Base-by-base conservation (phyloP, 2,329 filamentous ascomycete species). In the Cladosporium sp. region DNA sequence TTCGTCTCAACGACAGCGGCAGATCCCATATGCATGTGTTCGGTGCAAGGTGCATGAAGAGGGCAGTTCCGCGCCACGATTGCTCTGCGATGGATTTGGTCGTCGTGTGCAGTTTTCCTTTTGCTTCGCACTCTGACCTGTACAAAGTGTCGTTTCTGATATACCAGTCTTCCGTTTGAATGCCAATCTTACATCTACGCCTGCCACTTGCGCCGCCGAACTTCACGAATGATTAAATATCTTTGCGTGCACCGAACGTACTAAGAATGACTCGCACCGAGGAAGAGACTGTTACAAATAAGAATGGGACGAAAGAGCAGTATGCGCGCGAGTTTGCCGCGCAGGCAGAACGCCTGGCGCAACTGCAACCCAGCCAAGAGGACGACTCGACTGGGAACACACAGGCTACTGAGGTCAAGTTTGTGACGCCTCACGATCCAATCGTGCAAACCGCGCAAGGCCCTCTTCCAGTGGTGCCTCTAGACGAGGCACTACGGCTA, bases 361-460 rank as follows among this genome's bases (percentile, higher is more conserved):
- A 75, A 40, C 74, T 76, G 60, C 70, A 69, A 6, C 68, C 71
- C 5, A 58, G 62, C 7, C 74, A 79, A 60, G 76, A 80, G 57
- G 65, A 73, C 51, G 71, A 75, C 12, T 60, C 66, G 4, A 76
- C 72, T 5, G 76, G 75, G 52, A 77, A 78, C 4, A 79, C 84
- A 14, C 76, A 78, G 60, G 86, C 87, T 1, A 75, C 86, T 51
- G 79, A 87, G 67, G 87, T 88, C 30, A 80, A 73, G 54, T 82
- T 81, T 66, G 69, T 82, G 55, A 92, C 89, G 0, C 82, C 87
- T 0, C 84, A 87, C 51, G 88, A 92, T 70, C 84, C 88, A 0
- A 84, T 92, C 15, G 83, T 92, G 47, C 76, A 86, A 55, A 90
- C 88, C 1, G 80, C 82, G 14, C 83, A 88, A 69, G 88, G 88